Evolutionary conservation across 2,329 filamentous ascomycete species (phyloP).

Genomic region (Beauveria australis): DNA sequence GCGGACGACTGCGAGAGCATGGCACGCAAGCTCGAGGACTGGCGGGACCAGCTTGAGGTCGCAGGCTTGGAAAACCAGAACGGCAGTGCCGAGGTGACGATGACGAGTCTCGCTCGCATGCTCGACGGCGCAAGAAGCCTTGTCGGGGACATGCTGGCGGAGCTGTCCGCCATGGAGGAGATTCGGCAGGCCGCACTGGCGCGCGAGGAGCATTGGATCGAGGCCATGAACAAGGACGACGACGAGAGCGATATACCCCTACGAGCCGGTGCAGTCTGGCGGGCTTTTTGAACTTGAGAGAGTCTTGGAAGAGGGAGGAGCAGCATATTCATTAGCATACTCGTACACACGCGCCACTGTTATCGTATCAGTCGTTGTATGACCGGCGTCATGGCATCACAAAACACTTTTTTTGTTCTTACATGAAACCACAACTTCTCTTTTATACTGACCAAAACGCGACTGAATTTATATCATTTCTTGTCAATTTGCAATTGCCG

Average conservation of each 20-base stretch:
- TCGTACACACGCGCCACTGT: no score
- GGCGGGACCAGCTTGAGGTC: constrained; percentile 39
- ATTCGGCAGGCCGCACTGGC: constrained; percentile 50
- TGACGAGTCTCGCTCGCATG: constrained; percentile 36
- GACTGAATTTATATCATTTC: neutral
- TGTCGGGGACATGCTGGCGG: constrained; percentile 52
- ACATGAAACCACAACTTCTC: neutral
- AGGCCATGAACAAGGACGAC: constrained; percentile 39
- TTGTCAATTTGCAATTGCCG: neutral
- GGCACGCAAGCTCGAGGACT: constrained; percentile 45
- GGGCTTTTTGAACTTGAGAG: constrained; percentile 22
- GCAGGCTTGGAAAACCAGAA: neutral
- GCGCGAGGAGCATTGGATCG: constrained; percentile 52
- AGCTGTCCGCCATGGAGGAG: constrained; percentile 53
- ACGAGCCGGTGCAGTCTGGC: constrained; percentile 41
- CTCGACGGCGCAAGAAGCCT: constrained; percentile 40
- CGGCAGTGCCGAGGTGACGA: constrained; percentile 13
- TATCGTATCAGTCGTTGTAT: neutral
- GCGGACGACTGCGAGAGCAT: constrained; percentile 48
- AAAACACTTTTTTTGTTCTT: neutral
- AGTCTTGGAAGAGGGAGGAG: neutral
- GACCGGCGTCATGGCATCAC: neutral
- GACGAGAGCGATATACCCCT: constrained; percentile 26
- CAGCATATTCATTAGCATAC: neutral
- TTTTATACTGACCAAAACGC: neutral